Conservation (phyloP, 441 rosid species). For the Arabidopsis lyrata region DNA sequence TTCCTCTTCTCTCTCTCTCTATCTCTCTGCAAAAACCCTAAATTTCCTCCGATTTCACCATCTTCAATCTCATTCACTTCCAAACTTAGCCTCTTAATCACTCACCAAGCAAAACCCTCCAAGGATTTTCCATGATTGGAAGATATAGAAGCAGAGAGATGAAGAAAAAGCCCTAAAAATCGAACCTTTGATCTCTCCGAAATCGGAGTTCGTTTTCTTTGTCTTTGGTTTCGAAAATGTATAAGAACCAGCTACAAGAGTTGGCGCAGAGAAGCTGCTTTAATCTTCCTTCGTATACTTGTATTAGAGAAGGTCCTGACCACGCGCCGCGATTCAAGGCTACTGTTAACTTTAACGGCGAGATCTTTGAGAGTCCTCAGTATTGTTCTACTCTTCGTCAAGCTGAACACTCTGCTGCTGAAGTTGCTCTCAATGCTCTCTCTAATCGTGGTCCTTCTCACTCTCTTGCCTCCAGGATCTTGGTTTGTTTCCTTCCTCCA, state of each 20-base stretch:
- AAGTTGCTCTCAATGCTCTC: slow-evolving; percentile 90
- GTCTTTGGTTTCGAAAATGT: slow-evolving; percentile 53
- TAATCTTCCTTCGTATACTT: slow-evolving; percentile 86
- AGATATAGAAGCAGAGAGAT: not conserved
- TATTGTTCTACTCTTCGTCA: slow-evolving; percentile 97
- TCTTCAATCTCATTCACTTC: slow-evolving; percentile 29
- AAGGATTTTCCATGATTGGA: slow-evolving; percentile 1
- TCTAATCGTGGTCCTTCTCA: slow-evolving; percentile 93
- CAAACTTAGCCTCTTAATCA: slow-evolving; percentile 22
- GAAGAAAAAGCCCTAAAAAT: slow-evolving; percentile 20
- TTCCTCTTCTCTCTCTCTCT: slow-evolving; percentile 17
- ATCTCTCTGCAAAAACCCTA: slow-evolving; percentile 53
- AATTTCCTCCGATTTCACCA: slow-evolving; percentile 43
- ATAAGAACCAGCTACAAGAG: slow-evolving; percentile 98
- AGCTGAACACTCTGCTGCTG: slow-evolving; percentile 99
- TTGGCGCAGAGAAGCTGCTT: slow-evolving; percentile 99
- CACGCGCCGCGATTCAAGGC: slow-evolving; percentile 99
- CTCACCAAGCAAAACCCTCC: not conserved
- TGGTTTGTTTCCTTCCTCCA: slow-evolving; percentile 51
- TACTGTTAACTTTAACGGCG: slow-evolving; percentile 94
- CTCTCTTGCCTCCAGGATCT: slow-evolving; percentile 94
- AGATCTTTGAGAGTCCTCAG: slow-evolving; percentile 91
- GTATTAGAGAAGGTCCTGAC: slow-evolving; percentile 97
- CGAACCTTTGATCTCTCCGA: not conserved
- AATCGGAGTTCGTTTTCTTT: not conserved